Base-by-base conservation (phyloP, 495 filamentous ascomycete genomes). In the Penicillium robsamsonii region DNA sequence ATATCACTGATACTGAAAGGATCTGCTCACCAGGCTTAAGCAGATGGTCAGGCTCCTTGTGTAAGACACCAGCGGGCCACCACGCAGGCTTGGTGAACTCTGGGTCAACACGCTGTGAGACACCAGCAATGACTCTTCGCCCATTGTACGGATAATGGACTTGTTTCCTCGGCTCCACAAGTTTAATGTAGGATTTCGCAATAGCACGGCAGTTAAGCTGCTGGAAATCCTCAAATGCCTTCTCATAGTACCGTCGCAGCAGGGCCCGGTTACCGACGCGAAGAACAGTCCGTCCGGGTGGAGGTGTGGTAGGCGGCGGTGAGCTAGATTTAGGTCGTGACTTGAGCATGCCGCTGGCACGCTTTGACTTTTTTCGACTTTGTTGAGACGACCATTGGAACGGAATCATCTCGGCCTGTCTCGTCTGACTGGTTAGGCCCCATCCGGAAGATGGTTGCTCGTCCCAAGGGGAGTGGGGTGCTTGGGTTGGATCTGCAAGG, bases 161-260 rank as follows among this genome's bases (percentile, higher is more conserved):
- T 66, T 96, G 91, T 68, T 97, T 97, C 58, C 89, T 90, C 0
- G 92, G 89, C 48, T 91, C 88, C 3, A 96, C 86, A 15, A 85
- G 79, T 63, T 89, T 92, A 60, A 96, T 87, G 72, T 91, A 92
- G 4, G 81, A 86, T 68, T 93, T 95, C 9, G 83, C 83, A 31
- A 95, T 83, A 4, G 64, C 54, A 1, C 76, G 71, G 35, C 76
- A 79, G 49, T 74, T 75, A 38, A 75, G 58, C 50, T 81, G 78
- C 56, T 79, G 75, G 50, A 81, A 70, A 25, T 70, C 65, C 47
- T 70, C 73, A 31, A 79, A 68, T 5, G 70, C 71, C 33, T 63
- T 81, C 30, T 80, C 75, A 57, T 90, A 89, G 61, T 87, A 89
- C 8, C 75, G 72, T 60, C 82, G 80, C 12, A 91, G 71, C 2